Evolutionary conservation across 2,329 filamentous ascomycete species (phyloP), one percentile per base, ranked within the genome.

Genomic region (Aspergillus sp.): DNA sequence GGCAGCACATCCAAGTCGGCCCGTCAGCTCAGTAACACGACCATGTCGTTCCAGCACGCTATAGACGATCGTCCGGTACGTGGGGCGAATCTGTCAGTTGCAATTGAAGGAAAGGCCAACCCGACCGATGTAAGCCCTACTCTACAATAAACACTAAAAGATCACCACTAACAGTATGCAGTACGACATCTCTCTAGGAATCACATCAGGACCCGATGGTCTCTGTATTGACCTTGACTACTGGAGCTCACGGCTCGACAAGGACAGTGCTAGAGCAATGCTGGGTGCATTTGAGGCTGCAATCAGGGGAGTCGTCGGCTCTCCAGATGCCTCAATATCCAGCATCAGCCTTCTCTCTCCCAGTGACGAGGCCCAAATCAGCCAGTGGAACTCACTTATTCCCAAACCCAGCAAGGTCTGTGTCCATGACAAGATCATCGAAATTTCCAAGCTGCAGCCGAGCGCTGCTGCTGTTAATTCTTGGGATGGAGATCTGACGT

Each of bases 401-500:
- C 42, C 42, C 12, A 44, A 44, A 12, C 11, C 42, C 2, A 13
- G 13, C 2, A 20, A 20, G 11, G 42, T 44, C 11, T 44, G 42
- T 15, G 42, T 44, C 12, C 42, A 44, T 17, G 42, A 44, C 12
- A 44, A 44, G 42, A 44, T 44, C 5, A n/a, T 44, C 7, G 42
- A 44, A 17, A 44, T 44, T 8, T n/a, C 42, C 15, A 22, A n/a
- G 18, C 42, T 44, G 1, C 49, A 44, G 20, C 20, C 42, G 4
- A 6, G 9, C 15, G 42, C 42, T 44, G 42, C 41, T 7, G 50
- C 50, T 32, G 50, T 53, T 11, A 36, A 32, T 13, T 26, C 50
- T 3, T 53, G 50, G 50, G 53, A 56, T 18, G 54, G 54, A 12
- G 18, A 48, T 17, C 17, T 56, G 13, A 39, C 54, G 1, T 56